Base-by-base conservation (phyloP, 2,329 filamentous ascomycete species). In the Ophidiomyces ophidiicola region DNA sequence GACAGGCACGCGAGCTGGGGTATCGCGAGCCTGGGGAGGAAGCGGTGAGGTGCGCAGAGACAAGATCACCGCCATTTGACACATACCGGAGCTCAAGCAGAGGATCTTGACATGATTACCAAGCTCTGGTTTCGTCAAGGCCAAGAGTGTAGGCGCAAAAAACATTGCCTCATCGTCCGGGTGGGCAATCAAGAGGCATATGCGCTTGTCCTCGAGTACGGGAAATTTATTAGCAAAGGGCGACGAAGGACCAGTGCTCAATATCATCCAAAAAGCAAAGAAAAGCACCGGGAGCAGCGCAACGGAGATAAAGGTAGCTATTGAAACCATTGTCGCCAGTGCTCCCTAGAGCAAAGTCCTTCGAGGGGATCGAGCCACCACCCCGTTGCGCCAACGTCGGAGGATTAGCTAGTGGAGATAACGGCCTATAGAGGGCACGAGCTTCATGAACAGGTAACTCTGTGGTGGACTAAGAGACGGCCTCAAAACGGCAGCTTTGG, bases 141-240 rank as follows among this genome's bases (percentile, higher is more conserved):
- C 78, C 51, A 92, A 71, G 10, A 96, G 70, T 0, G 85, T 82
- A 0, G 90, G 90, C 46, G 86, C 78, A 63, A 98, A 98, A 70
- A 98, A 98, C 90, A 98, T 98, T 60, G 88, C 90, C 67, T 98
- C 90, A 55, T 98, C 90, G 62, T 98, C 90, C 0, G 90, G 90
- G 64, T 98, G 90, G 15, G 90, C 90, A 54, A 98, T 96, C 40
- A 98, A 70, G 39, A 98, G 73, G 57, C 83, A 82, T 55, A 98
- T 85, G 54, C 83, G 78, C 70, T 93, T 92, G 66, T 84, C 80
- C 50, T 69, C 70, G 46, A 94, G 67, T 31, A 66, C 72, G 3
- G 84, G 82, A 43, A 64, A 62, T 23, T 52, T 53, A 18, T 53
- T 50, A 6, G 56, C 55, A 42, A 62, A 59, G 7, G 59, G 56